Evolutionary conservation across 2,329 filamentous ascomycete genomes (phyloP), one percentile per base, ranked within the genome.

Genomic region (Harringtonia aguacate): DNA sequence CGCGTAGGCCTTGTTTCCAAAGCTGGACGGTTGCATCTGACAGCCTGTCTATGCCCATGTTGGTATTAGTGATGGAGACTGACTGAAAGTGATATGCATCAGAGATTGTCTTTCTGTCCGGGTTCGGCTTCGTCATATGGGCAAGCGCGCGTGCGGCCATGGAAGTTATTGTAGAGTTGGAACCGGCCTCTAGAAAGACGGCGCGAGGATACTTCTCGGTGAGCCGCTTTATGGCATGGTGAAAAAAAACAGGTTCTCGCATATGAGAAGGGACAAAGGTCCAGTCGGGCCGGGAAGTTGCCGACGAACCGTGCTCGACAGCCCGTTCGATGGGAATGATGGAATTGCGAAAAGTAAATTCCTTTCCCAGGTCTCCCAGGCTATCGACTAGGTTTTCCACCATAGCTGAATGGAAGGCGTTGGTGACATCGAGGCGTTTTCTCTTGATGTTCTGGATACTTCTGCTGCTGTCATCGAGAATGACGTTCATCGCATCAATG

Each of bases 401-500:
- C 0, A 73, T 54, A 0, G 43, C 39, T 0, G 63, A 72, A 49
- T 73, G 70, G 50, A 70, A 73, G 0, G 65, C 69, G 44, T 73
- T 61, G 0, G 68, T 66, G 1, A 69, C 65, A 13, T 64, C 58
- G 0, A 74, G 60, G 4, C 52, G 50, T 50, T 68, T 70, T 21
- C 14, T 44, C 39, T 53, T 60, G 30, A 61, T 48, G 7, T 36
- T 12, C 6, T 30, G 12, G 15, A 28, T 21, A 13, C 13, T n/a
- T 10, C 29, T 17, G 13, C 7, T 35, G 10, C 33, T 45, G 2
- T 48, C 22, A 4, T 50, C 36, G 5, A 33, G 20, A 0, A 42
- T 45, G 1, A 50, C 36, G 1, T 36, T 52, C 0, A 61, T 47
- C 0, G 47, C 50, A 5, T 64, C 55, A 7, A 70, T 61, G 1